Base-by-base conservation (phyloP, 2,329 filamentous ascomycete genomes). In the Esteya vermicola region DNA sequence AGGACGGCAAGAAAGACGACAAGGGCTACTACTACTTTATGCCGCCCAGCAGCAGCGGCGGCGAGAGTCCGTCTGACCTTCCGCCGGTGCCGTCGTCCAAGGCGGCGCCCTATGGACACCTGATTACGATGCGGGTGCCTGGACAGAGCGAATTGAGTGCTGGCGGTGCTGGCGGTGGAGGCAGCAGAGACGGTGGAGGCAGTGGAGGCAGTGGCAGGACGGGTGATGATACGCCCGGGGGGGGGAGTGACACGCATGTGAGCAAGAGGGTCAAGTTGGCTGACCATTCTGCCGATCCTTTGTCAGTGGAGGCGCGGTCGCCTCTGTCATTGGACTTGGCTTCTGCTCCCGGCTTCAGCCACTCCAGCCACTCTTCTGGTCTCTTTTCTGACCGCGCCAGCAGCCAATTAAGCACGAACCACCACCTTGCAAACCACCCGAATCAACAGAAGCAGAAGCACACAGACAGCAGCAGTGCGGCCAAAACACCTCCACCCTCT, bases 21-120 rank as follows among this genome's bases (percentile, higher is more conserved):
- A 59, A 64, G 51, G 62, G 64, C 45, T 62, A 60, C 56, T 61
- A 70, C 46, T 72, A 72, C 55, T 76, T 76, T 54, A 62, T 66
- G 30, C 63, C 65, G 14, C 62, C 63, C 10, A 53, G 62, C n/a
- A 62, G 61, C 26, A 61, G 60, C 51, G 59, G 55, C 47, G 55
- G 54, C 39, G 57, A 60, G 44, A n/a, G n/a, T n/a, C n/a, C n/a
- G n/a, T n/a, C n/a, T n/a, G n/a, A n/a, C n/a, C n/a, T n/a, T n/a
- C 59, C 60, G 22, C 58, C 60, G 22, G 62, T 63, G 14, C 64
- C 60, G 48, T 60, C 62, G 47, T 61, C 70, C 19, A 62, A 62
- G 53, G 51, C 58, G 42, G 68, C 68, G 30, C 68, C 69, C 2
- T 73, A 72, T 56, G 55, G 51, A 25, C 53, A 62, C 28, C 58